Conservation (phyloP, 2,329 filamentous ascomycete species). For the Aspergillus sp. region DNA sequence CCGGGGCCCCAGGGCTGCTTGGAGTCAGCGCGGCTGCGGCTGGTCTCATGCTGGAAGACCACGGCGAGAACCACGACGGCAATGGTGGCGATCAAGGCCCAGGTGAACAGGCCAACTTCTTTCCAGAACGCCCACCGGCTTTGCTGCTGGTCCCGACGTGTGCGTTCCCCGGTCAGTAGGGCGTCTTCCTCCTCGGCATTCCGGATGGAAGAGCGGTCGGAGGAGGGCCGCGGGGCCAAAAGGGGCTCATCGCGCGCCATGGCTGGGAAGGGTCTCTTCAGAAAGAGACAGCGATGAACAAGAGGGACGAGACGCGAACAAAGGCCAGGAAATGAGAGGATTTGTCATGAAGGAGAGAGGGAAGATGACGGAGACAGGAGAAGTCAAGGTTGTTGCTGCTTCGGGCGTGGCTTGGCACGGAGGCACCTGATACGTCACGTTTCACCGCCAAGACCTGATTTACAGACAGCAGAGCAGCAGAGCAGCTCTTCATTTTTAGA, state of each 20-base stretch:
- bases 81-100: constrained; percentile 79
- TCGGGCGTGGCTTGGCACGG: constrained; percentile 12
- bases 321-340: not conserved
- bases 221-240: constrained; percentile 55
- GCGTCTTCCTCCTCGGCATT: constrained; percentile 63
- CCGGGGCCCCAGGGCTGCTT: constrained; percentile 37
- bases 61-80: constrained; percentile 77
- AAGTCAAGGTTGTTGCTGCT: not conserved
- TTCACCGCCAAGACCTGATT: not conserved
- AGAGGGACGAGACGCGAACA: not conserved
- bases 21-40: constrained; percentile 31
- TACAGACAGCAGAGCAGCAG: not conserved
- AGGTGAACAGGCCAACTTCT: constrained; percentile 74
- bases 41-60: constrained; percentile 69
- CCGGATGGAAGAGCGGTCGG: constrained; percentile 55
- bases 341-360: not conserved
- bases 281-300: not conserved
- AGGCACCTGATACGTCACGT: constrained; percentile 38
- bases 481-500: not conserved
- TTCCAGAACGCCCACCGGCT: constrained; percentile 62
- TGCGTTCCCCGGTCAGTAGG: constrained; percentile 58
- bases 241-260: constrained; percentile 53
- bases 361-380: not conserved
- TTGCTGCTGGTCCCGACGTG: constrained; percentile 26
- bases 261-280: not conserved